phyloP scores from a whole-genome alignment of 2,329 filamentous ascomycete species.

The Trichophyton mentagrophytes region DNA sequence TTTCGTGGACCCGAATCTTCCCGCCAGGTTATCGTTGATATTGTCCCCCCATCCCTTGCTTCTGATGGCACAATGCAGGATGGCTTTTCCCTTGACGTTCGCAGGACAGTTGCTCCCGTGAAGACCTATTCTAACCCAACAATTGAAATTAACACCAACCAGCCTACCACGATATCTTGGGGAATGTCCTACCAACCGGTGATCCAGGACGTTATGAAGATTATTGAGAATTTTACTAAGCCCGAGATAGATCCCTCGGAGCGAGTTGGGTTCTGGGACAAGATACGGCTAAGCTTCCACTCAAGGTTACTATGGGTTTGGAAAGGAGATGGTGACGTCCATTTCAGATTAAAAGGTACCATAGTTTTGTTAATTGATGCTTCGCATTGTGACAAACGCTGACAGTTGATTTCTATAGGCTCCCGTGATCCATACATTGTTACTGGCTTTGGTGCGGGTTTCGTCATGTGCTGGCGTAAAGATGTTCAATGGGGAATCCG shows the following conservation, averaged over 20 bases:
- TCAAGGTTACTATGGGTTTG: conserved; percentile 79
- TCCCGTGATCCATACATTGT: conserved; percentile 86
- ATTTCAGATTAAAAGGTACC: conserved; percentile 74
- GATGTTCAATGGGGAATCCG: conserved; percentile 82
- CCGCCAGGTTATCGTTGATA: conserved; percentile 65
- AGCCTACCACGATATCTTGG: conserved; percentile 91
- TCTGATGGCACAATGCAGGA: conserved; percentile 45
- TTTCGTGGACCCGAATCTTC: conserved; percentile 69
- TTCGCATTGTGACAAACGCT: too few relatives aligned
- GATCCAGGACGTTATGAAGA: conserved; percentile 99
- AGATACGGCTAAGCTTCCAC: conserved; percentile 87
- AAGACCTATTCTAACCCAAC: conserved; percentile 92
- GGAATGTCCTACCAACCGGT: conserved; percentile 94
- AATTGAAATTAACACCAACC: conserved; percentile 82
- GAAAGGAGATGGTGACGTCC: conserved; percentile 92
- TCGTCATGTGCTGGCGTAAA: conserved; percentile 97
- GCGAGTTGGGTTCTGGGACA: conserved; percentile 95
- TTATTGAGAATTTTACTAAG: conserved; percentile 93
- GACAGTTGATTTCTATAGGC: conserved; percentile 25
- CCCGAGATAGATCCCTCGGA: conserved; percentile 89
- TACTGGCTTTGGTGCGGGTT: conserved; percentile 83
- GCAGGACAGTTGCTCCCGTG: conserved; percentile 81
- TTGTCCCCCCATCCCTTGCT: conserved; percentile 58
- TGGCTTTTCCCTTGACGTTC: conserved; percentile 72
- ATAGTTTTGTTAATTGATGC: not conserved